These are phyloP conservation scores for Botrytis galanthina DNA, from an alignment of 2,329 filamentous ascomycete species.

Conservation along the genomic window DNA sequence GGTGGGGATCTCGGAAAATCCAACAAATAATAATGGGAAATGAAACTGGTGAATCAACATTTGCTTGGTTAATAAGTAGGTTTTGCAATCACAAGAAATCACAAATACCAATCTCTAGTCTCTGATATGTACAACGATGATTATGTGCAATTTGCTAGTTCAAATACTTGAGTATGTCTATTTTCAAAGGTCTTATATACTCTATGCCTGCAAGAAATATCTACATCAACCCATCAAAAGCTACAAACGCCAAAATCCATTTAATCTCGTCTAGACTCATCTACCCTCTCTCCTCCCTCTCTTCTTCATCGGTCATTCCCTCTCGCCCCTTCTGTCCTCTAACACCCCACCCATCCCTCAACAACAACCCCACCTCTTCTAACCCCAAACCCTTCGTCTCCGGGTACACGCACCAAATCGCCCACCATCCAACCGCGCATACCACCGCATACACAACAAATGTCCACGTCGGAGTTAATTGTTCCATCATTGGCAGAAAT, in stretches of 20 bases:
- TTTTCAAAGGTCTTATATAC: background rate
- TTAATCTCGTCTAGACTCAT: background rate
- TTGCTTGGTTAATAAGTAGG: background rate
- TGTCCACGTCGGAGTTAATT: conserved; percentile 69
- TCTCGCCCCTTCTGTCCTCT: conserved; percentile 45
- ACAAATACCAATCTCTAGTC: background rate
- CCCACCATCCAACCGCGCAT: conserved; percentile 65
- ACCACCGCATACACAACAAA: conserved; percentile 77
- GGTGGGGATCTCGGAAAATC: background rate
- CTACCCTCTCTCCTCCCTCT: background rate
- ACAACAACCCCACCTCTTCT: conserved; percentile 72
- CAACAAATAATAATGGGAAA: background rate
- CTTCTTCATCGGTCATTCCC: background rate
- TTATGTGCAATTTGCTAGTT: no score
- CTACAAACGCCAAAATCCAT: background rate
- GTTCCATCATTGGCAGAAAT: conserved; percentile 84
- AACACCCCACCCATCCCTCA: conserved; percentile 74
- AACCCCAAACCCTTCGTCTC: conserved; percentile 80
- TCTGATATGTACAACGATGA: background rate
- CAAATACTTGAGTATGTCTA: background rate
- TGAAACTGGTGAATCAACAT: background rate
- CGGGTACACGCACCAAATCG: conserved; percentile 75
- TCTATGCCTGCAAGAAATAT: background rate
- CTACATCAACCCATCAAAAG: background rate
- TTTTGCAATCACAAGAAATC: background rate